Evolutionary conservation across 306 rosid genomes (phyloP).

Genomic region (Sindora glabra): DNA sequence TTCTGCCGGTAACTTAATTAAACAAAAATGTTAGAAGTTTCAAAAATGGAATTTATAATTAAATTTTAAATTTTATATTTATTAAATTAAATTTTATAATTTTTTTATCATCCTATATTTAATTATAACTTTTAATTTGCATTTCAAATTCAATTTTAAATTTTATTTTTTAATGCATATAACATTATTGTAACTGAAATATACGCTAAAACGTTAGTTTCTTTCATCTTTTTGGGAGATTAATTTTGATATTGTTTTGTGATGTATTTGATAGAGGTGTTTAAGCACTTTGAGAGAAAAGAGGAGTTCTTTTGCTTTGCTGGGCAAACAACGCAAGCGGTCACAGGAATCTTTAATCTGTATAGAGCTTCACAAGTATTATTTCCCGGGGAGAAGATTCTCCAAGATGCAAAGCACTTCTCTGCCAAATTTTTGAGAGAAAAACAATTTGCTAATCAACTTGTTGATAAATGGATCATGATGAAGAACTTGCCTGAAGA

Average conservation of each 20-base stretch:
- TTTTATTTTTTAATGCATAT: too few relatives aligned
- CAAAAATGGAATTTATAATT: too few relatives aligned
- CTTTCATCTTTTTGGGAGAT: too few relatives aligned
- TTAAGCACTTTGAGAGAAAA: slow-evolving; percentile 59
- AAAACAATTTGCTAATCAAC: slow-evolving; percentile 50
- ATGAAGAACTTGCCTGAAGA: slow-evolving; percentile 68
- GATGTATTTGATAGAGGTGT: slow-evolving; percentile 52
- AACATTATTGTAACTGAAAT: too few relatives aligned
- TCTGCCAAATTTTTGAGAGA: slow-evolving; percentile 47
- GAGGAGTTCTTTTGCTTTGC: slow-evolving; percentile 67
- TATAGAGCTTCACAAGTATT: slow-evolving; percentile 55
- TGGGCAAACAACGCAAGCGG: slow-evolving; percentile 70
- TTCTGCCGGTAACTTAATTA: slow-evolving; percentile 60
- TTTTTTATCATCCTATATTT: too few relatives aligned
- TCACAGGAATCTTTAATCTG: slow-evolving; percentile 81
- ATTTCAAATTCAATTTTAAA: too few relatives aligned
- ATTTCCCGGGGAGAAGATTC: slow-evolving; percentile 67
- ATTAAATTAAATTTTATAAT: too few relatives aligned
- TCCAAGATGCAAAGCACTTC: slow-evolving; percentile 54
- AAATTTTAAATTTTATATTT: too few relatives aligned
- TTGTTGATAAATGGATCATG: slow-evolving; percentile 88
- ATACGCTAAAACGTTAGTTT: too few relatives aligned
- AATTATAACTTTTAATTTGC: too few relatives aligned
- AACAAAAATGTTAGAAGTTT: too few relatives aligned
- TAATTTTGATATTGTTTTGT: too few relatives aligned